Conservation (phyloP, 768 basidiomycete species). For the Zangia roseola region DNA sequence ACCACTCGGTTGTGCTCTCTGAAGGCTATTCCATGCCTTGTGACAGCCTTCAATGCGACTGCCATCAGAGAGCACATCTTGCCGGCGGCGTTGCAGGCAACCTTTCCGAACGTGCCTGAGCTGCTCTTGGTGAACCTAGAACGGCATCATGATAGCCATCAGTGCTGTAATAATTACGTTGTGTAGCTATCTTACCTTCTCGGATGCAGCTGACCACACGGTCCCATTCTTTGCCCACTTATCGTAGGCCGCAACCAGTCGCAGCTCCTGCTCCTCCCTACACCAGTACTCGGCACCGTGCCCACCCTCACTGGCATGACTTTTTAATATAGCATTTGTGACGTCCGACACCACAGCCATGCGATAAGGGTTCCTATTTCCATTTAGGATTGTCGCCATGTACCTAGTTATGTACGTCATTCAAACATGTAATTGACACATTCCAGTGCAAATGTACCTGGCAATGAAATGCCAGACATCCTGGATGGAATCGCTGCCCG, state of each 20-base stretch:
- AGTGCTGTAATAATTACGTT: too few relatives aligned
- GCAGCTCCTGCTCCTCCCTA: slow-evolving; percentile 14
- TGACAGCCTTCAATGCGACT: slow-evolving; percentile 31
- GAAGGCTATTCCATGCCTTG: slow-evolving; percentile 29
- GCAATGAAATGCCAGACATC: slow-evolving; percentile 23
- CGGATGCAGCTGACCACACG: slow-evolving; percentile 20
- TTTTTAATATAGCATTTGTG: slow-evolving; percentile 8
- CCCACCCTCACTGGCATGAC: neutral
- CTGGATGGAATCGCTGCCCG: neutral
- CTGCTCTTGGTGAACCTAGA: slow-evolving; percentile 29
- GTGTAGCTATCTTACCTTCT: slow-evolving; percentile 9
- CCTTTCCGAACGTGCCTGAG: slow-evolving; percentile 29
- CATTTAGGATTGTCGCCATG: slow-evolving; percentile 7
- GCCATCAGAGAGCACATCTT: slow-evolving; percentile 25
- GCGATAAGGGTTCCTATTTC: slow-evolving; percentile 2
- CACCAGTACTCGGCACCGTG: slow-evolving; percentile 15
- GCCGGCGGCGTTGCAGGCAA: slow-evolving; percentile 17
- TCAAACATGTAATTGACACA: too few relatives aligned
- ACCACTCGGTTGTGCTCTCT: slow-evolving; percentile 21
- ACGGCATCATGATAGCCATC: too few relatives aligned
- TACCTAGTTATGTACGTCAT: too few relatives aligned
- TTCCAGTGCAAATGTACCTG: too few relatives aligned
- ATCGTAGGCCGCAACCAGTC: slow-evolving; percentile 6
- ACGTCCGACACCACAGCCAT: slow-evolving; percentile 8
- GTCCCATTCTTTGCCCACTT: slow-evolving; percentile 11